These are phyloP conservation scores for Hortaea sp. DNA, from an alignment of 2,329 filamentous ascomycete genomes.

Conservation along the genomic window DNA sequence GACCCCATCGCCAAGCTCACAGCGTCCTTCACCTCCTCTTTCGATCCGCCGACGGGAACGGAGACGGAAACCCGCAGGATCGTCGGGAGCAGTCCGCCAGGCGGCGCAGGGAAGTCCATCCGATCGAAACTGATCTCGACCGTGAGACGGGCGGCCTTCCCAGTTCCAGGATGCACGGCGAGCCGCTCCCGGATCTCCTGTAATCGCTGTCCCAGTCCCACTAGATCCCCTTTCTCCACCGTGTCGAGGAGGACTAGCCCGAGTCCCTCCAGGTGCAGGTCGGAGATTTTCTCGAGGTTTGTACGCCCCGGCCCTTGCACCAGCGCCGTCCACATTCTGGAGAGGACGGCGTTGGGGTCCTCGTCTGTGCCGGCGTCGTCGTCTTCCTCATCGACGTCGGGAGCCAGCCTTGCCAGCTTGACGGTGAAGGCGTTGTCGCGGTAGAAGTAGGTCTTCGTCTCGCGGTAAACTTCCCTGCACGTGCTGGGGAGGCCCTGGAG, in stretches of 20 bases:
- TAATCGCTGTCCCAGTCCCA: neutral
- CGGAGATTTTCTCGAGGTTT: neutral
- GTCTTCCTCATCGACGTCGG: too few species aligned
- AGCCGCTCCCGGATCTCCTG: too few species aligned
- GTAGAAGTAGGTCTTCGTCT: too few species aligned
- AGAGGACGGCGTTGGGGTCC: too few species aligned
- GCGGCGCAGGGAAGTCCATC: neutral
- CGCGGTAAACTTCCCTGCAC: too few species aligned
- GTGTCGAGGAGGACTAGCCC: neutral
- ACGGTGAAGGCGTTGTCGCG: too few species aligned
- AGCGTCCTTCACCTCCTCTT: neutral
- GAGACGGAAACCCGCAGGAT: neutral
- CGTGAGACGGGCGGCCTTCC: neutral
- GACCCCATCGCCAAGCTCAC: neutral
- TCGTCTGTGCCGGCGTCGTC: too few species aligned
- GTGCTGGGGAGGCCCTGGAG: too few species aligned
- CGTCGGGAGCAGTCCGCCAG: neutral
- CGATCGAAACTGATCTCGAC: neutral
- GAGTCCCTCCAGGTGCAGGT: neutral
- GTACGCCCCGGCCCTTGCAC: neutral
- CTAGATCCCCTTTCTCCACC: neutral
- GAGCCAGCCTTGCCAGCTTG: too few species aligned
- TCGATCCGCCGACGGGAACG: neutral
- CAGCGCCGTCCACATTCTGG: neutral
- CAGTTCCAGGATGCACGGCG: too few species aligned